Base-by-base conservation (phyloP, 169 alveolate genomes). In the Plasmodium reichenowi region DNA sequence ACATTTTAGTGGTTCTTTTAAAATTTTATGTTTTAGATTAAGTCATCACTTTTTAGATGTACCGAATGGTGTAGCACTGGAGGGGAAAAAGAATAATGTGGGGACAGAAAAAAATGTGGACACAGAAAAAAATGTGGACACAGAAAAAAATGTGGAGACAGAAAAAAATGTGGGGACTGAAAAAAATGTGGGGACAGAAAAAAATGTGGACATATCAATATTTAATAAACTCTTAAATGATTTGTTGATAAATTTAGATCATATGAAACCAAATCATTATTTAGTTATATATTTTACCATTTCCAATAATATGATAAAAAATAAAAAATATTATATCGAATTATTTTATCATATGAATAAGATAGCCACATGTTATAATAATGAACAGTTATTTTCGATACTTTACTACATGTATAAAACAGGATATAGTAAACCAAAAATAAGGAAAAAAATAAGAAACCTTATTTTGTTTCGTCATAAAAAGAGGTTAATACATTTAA, bases 341-440 rank as follows among this genome's bases (percentile, higher is more conserved):
- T 48, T 83, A 5, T 83, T 83, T 68, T 67, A 83, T 83, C 64
- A 83, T 63, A 83, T 83, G 80, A 83, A 83, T 56, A 83, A 63
- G 24, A 62, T 24, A 54, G 91, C 91, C 5, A 13, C 43, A 5
- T 50, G 26, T 29, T 83, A 68, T 50, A 67, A 24, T 54, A 32
- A n/a, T 38, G 91, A 83, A 32, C 80, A 83, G 29, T 62, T 83
- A 22, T 67, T 83, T 45, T 17, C 70, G 32, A 83, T 83, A 56
- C 91, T 83, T 10, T 83, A 68, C 67, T 83, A 83, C 72, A 83
- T 83, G 91, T 83, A 83, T 72, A 83, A 72, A 67, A 83, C 91
- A 67, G 91, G 91, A 17, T 83, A 68, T 68, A 83, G 91, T 63
- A 83, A 83, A 63, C 91, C 91, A 68, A 83, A 83, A 72, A 83